Conservation (phyloP, 352 stramenopile genomes). For the Blastocystis sp. region DNA sequence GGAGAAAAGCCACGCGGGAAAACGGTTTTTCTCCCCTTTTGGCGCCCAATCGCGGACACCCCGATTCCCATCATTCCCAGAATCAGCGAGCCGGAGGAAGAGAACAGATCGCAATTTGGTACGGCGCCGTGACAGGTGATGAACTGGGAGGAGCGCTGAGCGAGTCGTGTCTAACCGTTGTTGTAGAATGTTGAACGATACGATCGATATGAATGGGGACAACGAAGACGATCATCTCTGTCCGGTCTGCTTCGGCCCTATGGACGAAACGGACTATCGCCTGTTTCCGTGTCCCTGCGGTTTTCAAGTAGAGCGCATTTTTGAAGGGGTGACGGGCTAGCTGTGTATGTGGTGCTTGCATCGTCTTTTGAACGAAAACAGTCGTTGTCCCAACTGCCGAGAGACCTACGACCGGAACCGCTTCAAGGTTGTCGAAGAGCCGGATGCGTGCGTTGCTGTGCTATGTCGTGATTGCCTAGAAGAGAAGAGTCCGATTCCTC, state of each 20-base stretch:
- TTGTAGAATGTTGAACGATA: neutral
- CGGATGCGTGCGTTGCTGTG: neutral
- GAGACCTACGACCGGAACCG: constrained; percentile 86
- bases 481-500: neutral
- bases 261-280: constrained; percentile 88
- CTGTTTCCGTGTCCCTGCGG: constrained; percentile 97
- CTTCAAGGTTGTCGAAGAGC: constrained; percentile 30
- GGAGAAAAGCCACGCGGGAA: neutral
- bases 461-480: neutral
- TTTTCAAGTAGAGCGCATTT: constrained; percentile 83
- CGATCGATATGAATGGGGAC: neutral
- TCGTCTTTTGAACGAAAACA: constrained; percentile 97
- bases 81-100: neutral
- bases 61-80: neutral
- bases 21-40: constrained; percentile 23
- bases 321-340: neutral
- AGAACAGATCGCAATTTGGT: neutral
- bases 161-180: neutral
- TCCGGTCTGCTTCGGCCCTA: constrained; percentile 94
- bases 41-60: neutral
- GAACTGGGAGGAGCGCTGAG: neutral
- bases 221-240: constrained; percentile 85
- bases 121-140: neutral
- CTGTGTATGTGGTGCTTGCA: constrained; percentile 98
- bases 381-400: constrained; percentile 94